A percentile compares a stretch with the other conserved stretches of the same genome.
phyloP scores from a whole-genome alignment of 2,329 filamentous ascomycete species.

The Diplodia scrobiculata region DNA sequence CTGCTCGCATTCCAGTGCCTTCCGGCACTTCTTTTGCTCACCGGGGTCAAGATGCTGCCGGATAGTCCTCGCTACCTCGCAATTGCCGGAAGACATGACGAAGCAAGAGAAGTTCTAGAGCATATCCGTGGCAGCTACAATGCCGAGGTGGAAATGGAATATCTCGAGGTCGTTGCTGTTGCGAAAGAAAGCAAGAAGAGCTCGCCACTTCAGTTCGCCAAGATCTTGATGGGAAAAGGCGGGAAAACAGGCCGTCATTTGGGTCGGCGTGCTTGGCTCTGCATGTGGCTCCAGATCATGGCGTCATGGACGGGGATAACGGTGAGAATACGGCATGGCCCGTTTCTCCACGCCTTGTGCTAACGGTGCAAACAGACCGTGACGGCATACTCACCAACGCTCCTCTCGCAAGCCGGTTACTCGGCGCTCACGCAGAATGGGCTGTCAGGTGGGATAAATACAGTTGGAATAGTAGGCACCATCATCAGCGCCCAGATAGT shows the following conservation, averaged over 20 bases:
- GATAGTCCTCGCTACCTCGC: slow-evolving; percentile 49
- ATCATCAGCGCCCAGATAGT: slow-evolving; percentile 56
- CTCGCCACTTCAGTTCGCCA: slow-evolving; percentile 46
- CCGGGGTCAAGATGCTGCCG: slow-evolving; percentile 49
- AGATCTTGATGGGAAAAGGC: slow-evolving; percentile 43
- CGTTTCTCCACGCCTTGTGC: neutral
- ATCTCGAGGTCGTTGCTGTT: slow-evolving; percentile 42
- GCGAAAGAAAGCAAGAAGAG: slow-evolving; percentile 39
- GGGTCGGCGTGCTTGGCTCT: slow-evolving; percentile 48
- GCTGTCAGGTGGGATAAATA: slow-evolving; percentile 56
- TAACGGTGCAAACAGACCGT: slow-evolving; percentile 34
- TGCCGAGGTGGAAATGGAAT: slow-evolving; percentile 35
- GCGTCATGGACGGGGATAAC: slow-evolving; percentile 51
- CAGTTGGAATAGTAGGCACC: slow-evolving; percentile 56
- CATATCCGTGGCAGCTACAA: slow-evolving; percentile 42
- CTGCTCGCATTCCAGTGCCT: slow-evolving; percentile 47
- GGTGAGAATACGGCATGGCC: neutral
- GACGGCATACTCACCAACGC: slow-evolving; percentile 38
- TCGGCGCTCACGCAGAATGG: slow-evolving; percentile 50
- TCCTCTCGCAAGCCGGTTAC: slow-evolving; percentile 43
- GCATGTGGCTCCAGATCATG: slow-evolving; percentile 52
- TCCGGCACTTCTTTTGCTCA: slow-evolving; percentile 48
- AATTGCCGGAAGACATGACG: slow-evolving; percentile 36
- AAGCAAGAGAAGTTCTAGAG: slow-evolving; percentile 38
- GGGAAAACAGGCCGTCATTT: slow-evolving; percentile 41